Base-by-base conservation (phyloP, 441 rosid species). In the Gossypium schwendimanii region DNA sequence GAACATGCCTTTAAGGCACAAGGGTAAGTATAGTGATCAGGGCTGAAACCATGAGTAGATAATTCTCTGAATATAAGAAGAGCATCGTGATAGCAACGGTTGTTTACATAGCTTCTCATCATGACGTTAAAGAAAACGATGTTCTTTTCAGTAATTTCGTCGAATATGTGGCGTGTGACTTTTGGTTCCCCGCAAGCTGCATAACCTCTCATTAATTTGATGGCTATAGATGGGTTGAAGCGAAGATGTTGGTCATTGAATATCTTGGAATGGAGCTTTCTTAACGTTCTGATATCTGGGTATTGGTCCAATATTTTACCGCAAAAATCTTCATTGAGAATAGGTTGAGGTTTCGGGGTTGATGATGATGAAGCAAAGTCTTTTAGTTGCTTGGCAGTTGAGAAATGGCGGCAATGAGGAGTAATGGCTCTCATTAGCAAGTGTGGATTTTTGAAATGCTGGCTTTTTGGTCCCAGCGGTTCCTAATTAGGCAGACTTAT, bases 1-100 rank as follows among this genome's bases (percentile, higher is more conserved):
- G 90, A 84, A 70, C 85, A 86, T 2, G 90, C 88, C 78, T 85
- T 87, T 69, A 85, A 75, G 58, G 83, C 85, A 61, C 90, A 82
- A 0, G 89, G 90, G 73, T 84, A 85, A 1, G 90, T 87, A 74
- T 84, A 88, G 71, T 84, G 83, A 74, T 88, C 89, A 2, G 86
- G 84, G 49, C 57, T 71, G 70, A 80, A 73, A 62, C 84, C 69
- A 44, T 23, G 65, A 3, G 74, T 28, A 69, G 58, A 79, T 84
- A 88, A 81, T 47, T 18, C 75, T 45, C 74, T 82, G 71, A 72
- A 84, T n/a, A 84, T 74, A 63, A 70, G 70, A 47, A 88, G 78
- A n/a, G 83, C 89, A 67, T 82, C 84, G 11, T 65, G 74, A 24
- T 82, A 79, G 70, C 72, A 71, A 58, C 78, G 75, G 39, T 83